Conservation (phyloP, 129 eudicot species). For the Flaveria trinervia region DNA sequence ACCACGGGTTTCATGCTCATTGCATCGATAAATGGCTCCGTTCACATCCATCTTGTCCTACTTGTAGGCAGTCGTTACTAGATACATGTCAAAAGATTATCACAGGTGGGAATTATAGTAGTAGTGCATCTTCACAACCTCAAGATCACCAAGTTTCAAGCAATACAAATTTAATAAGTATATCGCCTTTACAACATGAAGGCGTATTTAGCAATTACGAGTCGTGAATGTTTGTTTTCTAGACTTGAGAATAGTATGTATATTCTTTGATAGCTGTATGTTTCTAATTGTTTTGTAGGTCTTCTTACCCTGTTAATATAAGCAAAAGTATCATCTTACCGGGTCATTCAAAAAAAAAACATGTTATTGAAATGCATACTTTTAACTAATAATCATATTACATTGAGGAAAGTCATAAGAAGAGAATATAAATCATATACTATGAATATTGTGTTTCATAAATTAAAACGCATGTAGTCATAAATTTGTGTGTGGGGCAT, state of each 20-base stretch:
- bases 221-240: slow-evolving; percentile 17
- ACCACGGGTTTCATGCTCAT: slow-evolving; percentile 74
- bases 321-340: background rate
- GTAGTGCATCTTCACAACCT: slow-evolving; percentile 3
- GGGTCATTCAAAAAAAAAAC: too few relatives aligned
- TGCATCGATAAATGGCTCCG: slow-evolving; percentile 85
- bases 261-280: background rate
- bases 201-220: slow-evolving; percentile 44
- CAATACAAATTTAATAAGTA: slow-evolving; percentile 8
- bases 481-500: background rate
- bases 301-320: background rate
- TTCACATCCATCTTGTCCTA: slow-evolving; percentile 90
- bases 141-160: slow-evolving; percentile 28
- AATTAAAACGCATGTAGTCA: background rate
- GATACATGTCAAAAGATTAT: slow-evolving; percentile 71
- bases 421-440: background rate
- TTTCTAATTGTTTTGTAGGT: background rate
- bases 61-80: slow-evolving; percentile 78
- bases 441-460: too few relatives aligned
- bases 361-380: background rate
- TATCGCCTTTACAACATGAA: slow-evolving; percentile 69
- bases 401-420: background rate
- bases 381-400: background rate
- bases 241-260: background rate
- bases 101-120: slow-evolving; percentile 29